Conservation (phyloP, 176 grass and related monocot species). For the Phragmites australis region DNA sequence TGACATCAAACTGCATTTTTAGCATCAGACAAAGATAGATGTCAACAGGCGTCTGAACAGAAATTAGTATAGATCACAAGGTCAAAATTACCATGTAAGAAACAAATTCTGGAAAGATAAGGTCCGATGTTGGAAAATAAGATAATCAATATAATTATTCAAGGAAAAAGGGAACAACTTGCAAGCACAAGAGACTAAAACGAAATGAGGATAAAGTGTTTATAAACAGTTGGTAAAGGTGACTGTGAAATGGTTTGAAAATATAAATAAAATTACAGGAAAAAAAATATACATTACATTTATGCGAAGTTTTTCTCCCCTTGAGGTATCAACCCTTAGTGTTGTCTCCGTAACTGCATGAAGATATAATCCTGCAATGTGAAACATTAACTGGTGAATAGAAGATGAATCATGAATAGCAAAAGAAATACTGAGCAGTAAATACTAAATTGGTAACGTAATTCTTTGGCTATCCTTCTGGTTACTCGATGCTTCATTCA, state of each 20-base stretch:
- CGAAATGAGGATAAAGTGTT: neutral
- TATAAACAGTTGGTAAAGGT: conserved; percentile 14
- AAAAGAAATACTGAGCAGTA: conserved; percentile 13
- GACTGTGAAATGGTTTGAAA: neutral
- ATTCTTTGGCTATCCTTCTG: neutral
- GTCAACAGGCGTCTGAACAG: conserved; percentile 37
- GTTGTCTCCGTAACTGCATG: conserved; percentile 86
- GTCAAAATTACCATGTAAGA: neutral
- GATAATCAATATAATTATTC: neutral
- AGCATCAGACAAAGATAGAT: conserved; percentile 22
- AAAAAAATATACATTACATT: conserved; percentile 62
- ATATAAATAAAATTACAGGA: conserved; percentile 16
- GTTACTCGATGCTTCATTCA: neutral
- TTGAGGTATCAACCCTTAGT: conserved; percentile 90
- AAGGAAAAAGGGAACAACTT: neutral
- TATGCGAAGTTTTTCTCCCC: conserved; percentile 79
- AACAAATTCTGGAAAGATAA: conserved; percentile 25
- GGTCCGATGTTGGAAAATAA: neutral
- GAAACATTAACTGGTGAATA: conserved; percentile 19
- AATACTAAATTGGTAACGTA: neutral
- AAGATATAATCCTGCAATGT: conserved; percentile 83
- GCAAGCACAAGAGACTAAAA: conserved; percentile 9
- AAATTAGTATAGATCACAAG: conserved; percentile 13
- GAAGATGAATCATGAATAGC: neutral
- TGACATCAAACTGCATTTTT: conserved; percentile 90